phyloP scores from a whole-genome alignment of 2,329 filamentous ascomycete genomes.

The Aspergillus clavatus region DNA sequence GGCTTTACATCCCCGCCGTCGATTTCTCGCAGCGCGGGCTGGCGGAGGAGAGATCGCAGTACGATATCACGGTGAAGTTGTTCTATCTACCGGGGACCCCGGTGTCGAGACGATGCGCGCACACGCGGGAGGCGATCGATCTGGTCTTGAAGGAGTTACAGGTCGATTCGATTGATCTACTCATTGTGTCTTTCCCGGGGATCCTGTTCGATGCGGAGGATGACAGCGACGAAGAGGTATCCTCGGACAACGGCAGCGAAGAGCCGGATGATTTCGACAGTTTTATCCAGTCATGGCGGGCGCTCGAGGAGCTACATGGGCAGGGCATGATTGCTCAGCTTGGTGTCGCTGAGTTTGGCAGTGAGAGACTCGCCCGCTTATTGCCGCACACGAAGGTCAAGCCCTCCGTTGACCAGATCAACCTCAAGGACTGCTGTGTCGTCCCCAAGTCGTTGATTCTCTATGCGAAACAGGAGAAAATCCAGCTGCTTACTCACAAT shows the following conservation, averaged over 20 bases:
- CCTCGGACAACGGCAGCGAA: slow-evolving; percentile 39
- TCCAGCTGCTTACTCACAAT: slow-evolving; percentile 88
- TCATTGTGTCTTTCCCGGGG: slow-evolving; percentile 89
- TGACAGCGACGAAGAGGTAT: slow-evolving; percentile 65
- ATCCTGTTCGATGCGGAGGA: slow-evolving; percentile 91
- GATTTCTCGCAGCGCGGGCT: slow-evolving; percentile 67
- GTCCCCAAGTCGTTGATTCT: slow-evolving; percentile 82
- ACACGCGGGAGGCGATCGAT: slow-evolving; percentile 72
- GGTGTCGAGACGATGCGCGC: slow-evolving; percentile 58
- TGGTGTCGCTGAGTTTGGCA: slow-evolving; percentile 88
- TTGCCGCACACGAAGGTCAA: slow-evolving; percentile 64
- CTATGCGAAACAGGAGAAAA: slow-evolving; percentile 74
- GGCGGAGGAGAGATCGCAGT: slow-evolving; percentile 73
- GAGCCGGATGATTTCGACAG: slow-evolving; percentile 53
- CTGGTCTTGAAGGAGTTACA: slow-evolving; percentile 76
- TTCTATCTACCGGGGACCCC: slow-evolving; percentile 80
- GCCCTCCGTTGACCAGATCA: slow-evolving; percentile 91
- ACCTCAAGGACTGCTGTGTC: slow-evolving; percentile 90
- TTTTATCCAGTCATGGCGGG: slow-evolving; percentile 63
- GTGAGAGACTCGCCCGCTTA: slow-evolving; percentile 73
- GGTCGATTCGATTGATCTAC: slow-evolving; percentile 70
- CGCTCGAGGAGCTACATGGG: slow-evolving; percentile 67
- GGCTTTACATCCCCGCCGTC: slow-evolving; percentile 72
- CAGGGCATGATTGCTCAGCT: slow-evolving; percentile 69
- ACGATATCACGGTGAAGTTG: slow-evolving; percentile 92